Conservation (phyloP, 805 yeast genomes). For the Candida caryicola region DNA sequence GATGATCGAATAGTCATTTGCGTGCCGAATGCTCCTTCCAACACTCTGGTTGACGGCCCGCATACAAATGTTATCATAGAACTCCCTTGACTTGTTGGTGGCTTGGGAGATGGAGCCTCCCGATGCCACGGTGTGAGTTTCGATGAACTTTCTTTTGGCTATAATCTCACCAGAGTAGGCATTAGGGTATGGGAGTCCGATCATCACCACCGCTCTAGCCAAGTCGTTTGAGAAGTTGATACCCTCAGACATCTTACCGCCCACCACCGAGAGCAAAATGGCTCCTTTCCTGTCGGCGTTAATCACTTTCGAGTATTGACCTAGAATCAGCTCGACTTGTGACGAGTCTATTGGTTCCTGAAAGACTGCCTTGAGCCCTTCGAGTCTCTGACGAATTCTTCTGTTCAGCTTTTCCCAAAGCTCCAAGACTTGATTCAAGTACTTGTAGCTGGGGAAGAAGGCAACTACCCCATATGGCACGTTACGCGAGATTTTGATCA, state of each 20-base stretch:
- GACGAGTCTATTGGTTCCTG: slow-evolving; percentile 49
- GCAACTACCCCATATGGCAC: slow-evolving; percentile 77
- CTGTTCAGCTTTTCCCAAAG: slow-evolving; percentile 48
- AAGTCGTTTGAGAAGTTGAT: slow-evolving; percentile 84
- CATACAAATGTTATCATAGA: slow-evolving; percentile 84
- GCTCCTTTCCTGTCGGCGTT: slow-evolving; percentile 49
- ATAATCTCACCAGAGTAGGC: slow-evolving; percentile 75
- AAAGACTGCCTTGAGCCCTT: slow-evolving; percentile 46
- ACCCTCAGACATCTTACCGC: slow-evolving; percentile 92
- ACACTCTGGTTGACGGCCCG: slow-evolving; percentile 88
- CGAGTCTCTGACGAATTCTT: slow-evolving; percentile 28
- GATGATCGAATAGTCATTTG: slow-evolving; percentile 74
- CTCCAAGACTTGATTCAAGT: slow-evolving; percentile 49
- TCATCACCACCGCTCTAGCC: slow-evolving; percentile 84
- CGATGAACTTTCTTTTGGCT: slow-evolving; percentile 66
- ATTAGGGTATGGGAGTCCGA: slow-evolving; percentile 90
- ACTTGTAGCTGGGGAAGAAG: slow-evolving; percentile 83
- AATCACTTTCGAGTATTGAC: slow-evolving; percentile 49
- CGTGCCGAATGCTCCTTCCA: slow-evolving; percentile 87
- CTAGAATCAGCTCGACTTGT: slow-evolving; percentile 45
- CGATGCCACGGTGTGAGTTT: slow-evolving; percentile 41
- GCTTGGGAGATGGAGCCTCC: slow-evolving; percentile 53
- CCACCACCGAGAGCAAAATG: slow-evolving; percentile 77
- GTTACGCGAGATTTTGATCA: slow-evolving; percentile 39
- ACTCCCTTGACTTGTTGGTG: slow-evolving; percentile 46